These are phyloP conservation scores for Sphaerostilbella broomeana DNA, from an alignment of 2,329 filamentous ascomycete species.

Conservation along the genomic window DNA sequence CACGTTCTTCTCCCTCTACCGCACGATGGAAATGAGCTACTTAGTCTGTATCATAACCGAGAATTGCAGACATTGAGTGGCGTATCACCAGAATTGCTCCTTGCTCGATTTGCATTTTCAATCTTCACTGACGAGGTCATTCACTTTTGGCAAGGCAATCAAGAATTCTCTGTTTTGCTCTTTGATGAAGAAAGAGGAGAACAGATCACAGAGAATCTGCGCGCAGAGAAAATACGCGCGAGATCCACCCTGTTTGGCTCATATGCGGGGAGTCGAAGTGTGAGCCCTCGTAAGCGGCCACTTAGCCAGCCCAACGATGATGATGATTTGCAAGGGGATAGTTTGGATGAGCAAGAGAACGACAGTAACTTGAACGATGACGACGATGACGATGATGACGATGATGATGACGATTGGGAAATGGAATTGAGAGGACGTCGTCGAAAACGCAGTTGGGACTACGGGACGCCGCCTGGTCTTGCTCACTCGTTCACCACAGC, in stretches of 20 bases:
- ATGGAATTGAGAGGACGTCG: not conserved
- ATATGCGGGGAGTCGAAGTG: not conserved
- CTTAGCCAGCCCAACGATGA: not conserved
- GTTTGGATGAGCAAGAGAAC: too few relatives aligned
- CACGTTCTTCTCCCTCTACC: not conserved
- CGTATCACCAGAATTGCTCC: not conserved
- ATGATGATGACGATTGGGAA: not conserved
- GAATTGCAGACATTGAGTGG: not conserved
- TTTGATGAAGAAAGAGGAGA: not conserved
- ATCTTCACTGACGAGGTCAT: slow-evolving; percentile 2
- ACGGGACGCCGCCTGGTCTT: too few relatives aligned
- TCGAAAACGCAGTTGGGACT: slow-evolving; percentile 1
- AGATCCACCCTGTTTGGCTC: not conserved
- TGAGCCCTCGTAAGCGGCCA: not conserved
- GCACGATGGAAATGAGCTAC: not conserved
- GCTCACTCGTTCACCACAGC: too few relatives aligned
- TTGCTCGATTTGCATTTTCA: slow-evolving; percentile 3
- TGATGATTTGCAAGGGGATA: too few relatives aligned
- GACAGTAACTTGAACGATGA: not conserved
- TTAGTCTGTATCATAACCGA: slow-evolving; percentile 4
- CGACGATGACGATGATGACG: slow-evolving; percentile 2
- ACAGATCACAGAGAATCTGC: not conserved
- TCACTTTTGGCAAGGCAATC: not conserved
- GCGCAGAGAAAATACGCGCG: not conserved
- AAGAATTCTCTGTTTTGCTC: not conserved